Base-by-base conservation (phyloP, 2,329 filamentous ascomycete genomes). In the Dactylella cylindrospora region DNA sequence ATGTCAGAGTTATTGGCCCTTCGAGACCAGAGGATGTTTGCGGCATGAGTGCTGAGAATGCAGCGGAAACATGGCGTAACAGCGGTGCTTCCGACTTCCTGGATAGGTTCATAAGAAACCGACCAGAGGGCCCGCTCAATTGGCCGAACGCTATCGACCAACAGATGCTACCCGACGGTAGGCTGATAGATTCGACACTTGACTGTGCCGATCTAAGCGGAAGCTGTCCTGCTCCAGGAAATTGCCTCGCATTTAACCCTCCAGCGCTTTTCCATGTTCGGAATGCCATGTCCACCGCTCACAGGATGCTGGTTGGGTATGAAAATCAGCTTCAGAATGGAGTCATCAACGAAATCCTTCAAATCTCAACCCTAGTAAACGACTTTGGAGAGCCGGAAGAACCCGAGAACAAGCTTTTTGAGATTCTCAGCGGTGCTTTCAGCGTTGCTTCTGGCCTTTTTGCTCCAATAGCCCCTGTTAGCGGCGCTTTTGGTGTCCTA, bases 101-200 rank as follows among this genome's bases (percentile, higher is more conserved):
- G 9, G 53, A 51, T 6, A 45, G 51, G 19, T 59, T 51, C 36
- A 26, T 59, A 13, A 4, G 7, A 13, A 15, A 5, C 9, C n/a
- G n/a, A n/a, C n/a, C n/a, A n/a, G 36, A 50, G 7, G 45, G 45
- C 1, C 23, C 20, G 3, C 9, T 19, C 1, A 39, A 39, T 28
- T 59, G 45, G 53, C 36, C 39, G 12, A 59, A 59, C 23, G 39
- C 33, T 6, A 33, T 59, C 3, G 55, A 53, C 12, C 55, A 53
- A 17, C 17, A 19, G 26, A 61, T 47, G 31, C 46, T 47, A 23
- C 35, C 29, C 5, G 35, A 35, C n/a, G 45, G 47, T 8, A 41
- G 20, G 12, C 41, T 49, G 29, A 12, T 20, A 5, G 41, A 52
- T 36, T 61, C 55, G 13, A 61, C 52, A 25, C 13, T 52, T 5